These are phyloP conservation scores for Pseudognaphalium luteoalbum DNA, from an alignment of 129 eudicot species.

Conservation along the genomic window DNA sequence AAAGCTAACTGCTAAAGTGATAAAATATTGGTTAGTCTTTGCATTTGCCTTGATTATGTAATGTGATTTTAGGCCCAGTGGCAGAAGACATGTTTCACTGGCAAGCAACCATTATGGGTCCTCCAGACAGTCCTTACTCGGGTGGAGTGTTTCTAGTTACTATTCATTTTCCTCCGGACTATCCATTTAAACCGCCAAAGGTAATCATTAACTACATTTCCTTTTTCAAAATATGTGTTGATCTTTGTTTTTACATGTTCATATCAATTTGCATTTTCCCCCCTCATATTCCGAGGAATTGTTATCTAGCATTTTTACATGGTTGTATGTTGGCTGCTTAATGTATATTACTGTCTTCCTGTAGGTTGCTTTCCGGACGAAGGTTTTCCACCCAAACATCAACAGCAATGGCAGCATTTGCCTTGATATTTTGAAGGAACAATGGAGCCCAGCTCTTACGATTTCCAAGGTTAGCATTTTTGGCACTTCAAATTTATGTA, in stretches of 20 bases:
- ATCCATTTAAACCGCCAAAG: constrained; percentile 84
- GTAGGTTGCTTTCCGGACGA: constrained; percentile 66
- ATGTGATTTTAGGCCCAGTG: constrained; percentile 56
- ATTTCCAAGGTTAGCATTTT: constrained; percentile 57
- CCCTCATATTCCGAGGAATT: background rate
- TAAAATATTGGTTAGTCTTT: background rate
- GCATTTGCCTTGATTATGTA: constrained; percentile 3
- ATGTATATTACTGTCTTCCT: background rate
- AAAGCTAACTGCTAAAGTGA: background rate
- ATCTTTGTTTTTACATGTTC: background rate
- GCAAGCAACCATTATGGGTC: constrained; percentile 89
- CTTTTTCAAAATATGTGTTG: background rate
- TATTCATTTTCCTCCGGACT: constrained; percentile 76
- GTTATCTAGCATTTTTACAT: background rate
- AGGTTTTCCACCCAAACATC: constrained; percentile 61
- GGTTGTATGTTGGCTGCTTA: background rate
- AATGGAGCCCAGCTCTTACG: constrained; percentile 74
- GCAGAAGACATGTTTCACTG: constrained; percentile 87
- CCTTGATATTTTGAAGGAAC: constrained; percentile 65
- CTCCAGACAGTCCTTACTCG: constrained; percentile 74
- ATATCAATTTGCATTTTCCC: background rate
- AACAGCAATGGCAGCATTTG: constrained; percentile 68
- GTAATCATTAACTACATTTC: constrained; percentile 30
- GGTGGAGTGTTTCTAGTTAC: constrained; percentile 77
- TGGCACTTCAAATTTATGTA: background rate